These are phyloP conservation scores for Kwoniella sp. DNA, from an alignment of 768 basidiomycete species.

Conservation along the genomic window DNA sequence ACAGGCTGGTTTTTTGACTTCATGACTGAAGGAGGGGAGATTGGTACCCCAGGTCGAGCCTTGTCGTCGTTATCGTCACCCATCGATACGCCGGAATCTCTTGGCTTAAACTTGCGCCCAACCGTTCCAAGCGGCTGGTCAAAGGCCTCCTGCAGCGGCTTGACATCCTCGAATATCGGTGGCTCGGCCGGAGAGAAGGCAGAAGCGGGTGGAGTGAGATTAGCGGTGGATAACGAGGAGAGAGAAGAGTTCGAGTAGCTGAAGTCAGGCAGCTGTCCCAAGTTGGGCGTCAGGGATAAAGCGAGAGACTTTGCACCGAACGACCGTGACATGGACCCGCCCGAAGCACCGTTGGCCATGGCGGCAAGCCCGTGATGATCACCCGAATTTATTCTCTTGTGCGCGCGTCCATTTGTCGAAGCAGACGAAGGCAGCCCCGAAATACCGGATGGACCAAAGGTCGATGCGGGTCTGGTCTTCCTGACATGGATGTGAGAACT, in stretches of 20 bases:
- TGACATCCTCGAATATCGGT: constrained; percentile 48
- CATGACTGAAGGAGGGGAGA: constrained; percentile 7
- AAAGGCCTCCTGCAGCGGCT: constrained; percentile 46
- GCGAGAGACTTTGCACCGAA: constrained; percentile 42
- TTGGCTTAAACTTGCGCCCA: constrained; percentile 43
- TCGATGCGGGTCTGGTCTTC: constrained; percentile 21
- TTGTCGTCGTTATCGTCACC: constrained; percentile 20
- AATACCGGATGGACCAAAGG: constrained; percentile 12
- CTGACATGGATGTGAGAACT: constrained; percentile 11
- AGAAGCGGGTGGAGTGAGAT: constrained; percentile 35
- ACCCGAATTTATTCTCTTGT: constrained; percentile 33
- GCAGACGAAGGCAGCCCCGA: constrained; percentile 7
- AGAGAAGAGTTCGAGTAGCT: constrained; percentile 39
- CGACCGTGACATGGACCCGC: constrained; percentile 37
- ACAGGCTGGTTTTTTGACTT: constrained; percentile 9
- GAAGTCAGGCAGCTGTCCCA: constrained; percentile 34
- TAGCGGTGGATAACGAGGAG: constrained; percentile 32
- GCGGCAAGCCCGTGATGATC: constrained; percentile 10
- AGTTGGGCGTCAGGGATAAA: constrained; percentile 27
- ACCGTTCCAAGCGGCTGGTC: constrained; percentile 30
- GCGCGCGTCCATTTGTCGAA: constrained; percentile 9
- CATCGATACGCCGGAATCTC: constrained; percentile 46
- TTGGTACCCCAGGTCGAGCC: constrained; percentile 6
- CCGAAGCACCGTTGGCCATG: constrained; percentile 7
- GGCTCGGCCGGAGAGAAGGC: constrained; percentile 40